phyloP scores from a whole-genome alignment of 306 rosid genomes.

The Lathyrus oleraceus region DNA sequence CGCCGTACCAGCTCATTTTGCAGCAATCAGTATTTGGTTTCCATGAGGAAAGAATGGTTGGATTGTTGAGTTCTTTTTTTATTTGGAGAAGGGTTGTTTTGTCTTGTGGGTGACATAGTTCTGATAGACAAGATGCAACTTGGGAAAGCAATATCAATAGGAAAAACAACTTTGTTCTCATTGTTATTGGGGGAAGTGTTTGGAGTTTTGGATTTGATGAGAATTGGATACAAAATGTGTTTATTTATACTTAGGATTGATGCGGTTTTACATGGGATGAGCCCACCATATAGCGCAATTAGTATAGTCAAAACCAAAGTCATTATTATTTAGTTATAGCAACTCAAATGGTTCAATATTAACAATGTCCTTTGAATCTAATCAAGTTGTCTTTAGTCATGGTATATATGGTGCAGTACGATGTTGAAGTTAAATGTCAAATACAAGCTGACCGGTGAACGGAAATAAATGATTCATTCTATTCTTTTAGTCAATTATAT shows the following conservation, averaged over 20 bases:
- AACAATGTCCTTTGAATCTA: no score
- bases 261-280: neutral
- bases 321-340: neutral
- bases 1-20: conserved; percentile 39
- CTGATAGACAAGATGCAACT: conserved; percentile 39
- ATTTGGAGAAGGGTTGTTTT: conserved; percentile 35
- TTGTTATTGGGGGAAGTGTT: neutral
- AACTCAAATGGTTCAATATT: no score
- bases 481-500: no score
- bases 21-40: conserved; percentile 52
- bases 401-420: no score
- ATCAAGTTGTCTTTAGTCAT: no score
- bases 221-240: neutral
- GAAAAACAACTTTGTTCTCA: conserved; percentile 16
- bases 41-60: conserved; percentile 48
- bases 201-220: neutral
- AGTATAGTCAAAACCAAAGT: neutral
- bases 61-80: conserved; percentile 2
- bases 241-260: neutral
- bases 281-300: neutral
- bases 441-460: no score
- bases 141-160: neutral
- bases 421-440: no score
- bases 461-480: no score
- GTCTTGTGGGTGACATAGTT: conserved; percentile 54